Base-by-base conservation (phyloP, 148 eudicot genomes). In the Rhododendron kiyosumense region DNA sequence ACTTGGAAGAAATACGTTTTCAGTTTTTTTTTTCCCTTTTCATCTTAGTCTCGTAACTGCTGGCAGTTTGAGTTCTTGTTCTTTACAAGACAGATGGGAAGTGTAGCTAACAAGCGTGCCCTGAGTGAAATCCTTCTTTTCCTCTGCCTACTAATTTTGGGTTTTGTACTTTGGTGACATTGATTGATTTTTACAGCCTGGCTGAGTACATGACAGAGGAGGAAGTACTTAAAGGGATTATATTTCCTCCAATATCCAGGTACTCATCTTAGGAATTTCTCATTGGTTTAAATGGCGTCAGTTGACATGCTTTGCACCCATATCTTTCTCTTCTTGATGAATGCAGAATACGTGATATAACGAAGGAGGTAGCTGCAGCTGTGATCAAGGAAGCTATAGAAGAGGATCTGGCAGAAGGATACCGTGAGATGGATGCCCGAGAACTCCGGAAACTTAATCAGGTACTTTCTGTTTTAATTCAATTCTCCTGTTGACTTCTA, bases 401-500 rank as follows among this genome's bases (percentile, higher is more conserved):
- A 89, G 99, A 95, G 89, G 98, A 94, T 89, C 89, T 97, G 61
- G 98, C 95, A 45, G 99, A 97, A 94, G 98, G 99, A 79, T 97
- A 97, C 86, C 98, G 98, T 83, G 96, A 91, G 84, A 93, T 94
- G 96, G 98, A 97, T 91, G 88, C 90, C 85, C 94, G 94, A 84
- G 98, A 97, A 90, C 92, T 97, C 63, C 86, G 86, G 84, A 95
- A 86, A 90, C 93, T 95, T 80, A 91, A 84, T 88, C 86, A 90
- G 95, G 99, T 97, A 91, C 52, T 32, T 17, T 61, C 34, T 15
- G 1, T 41, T 80, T 54, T 24, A 18, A 61, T 32, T 11, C n/a
- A 20, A 83, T 6, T 75, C 17, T 83, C 63, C 9, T 14, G n/a
- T 46, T 57, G 54, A 38, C 24, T 30, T 63, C 11, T 85, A 4